Conservation (phyloP, 768 basidiomycete species). For the Auriscalpium microsporum region DNA sequence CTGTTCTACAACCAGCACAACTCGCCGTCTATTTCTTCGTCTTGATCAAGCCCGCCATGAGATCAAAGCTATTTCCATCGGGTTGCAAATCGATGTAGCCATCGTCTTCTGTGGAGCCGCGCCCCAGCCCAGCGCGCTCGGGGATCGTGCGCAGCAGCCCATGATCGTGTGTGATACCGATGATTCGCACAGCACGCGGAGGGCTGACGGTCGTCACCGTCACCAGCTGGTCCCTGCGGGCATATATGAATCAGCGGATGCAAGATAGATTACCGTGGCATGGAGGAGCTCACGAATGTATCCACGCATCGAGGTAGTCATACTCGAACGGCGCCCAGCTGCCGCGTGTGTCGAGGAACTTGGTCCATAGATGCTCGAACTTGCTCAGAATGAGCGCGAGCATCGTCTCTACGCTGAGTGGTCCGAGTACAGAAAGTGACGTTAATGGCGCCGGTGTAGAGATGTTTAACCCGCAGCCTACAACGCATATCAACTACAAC, state of each 20-base stretch:
- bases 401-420: constrained; percentile 64
- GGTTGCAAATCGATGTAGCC: constrained; percentile 88
- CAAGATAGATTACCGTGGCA: not conserved
- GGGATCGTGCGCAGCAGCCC: constrained; percentile 80
- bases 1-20: too few species aligned
- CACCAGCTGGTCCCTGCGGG: constrained; percentile 65
- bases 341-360: constrained; percentile 56
- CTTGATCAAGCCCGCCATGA: constrained; percentile 83
- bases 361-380: constrained; percentile 74
- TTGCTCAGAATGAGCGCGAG: constrained; percentile 65
- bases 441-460: constrained; percentile 74
- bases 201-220: constrained; percentile 74
- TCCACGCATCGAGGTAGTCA: constrained; percentile 73
- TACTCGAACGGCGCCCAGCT: constrained; percentile 78
- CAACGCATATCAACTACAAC: too few species aligned
- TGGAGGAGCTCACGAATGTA: constrained; percentile 70
- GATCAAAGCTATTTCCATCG: constrained; percentile 94
- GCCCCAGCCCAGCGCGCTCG: constrained; percentile 32
- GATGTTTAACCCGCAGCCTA: constrained; percentile 88
- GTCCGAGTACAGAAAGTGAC: constrained; percentile 66
- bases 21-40: constrained; percentile 24
- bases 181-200: constrained; percentile 61
- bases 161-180: constrained; percentile 80
- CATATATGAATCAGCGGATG: not conserved
- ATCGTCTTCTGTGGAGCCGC: constrained; percentile 16